Conservation (phyloP, 495 filamentous ascomycete species). For the Aspergillus incahuasiensis region DNA sequence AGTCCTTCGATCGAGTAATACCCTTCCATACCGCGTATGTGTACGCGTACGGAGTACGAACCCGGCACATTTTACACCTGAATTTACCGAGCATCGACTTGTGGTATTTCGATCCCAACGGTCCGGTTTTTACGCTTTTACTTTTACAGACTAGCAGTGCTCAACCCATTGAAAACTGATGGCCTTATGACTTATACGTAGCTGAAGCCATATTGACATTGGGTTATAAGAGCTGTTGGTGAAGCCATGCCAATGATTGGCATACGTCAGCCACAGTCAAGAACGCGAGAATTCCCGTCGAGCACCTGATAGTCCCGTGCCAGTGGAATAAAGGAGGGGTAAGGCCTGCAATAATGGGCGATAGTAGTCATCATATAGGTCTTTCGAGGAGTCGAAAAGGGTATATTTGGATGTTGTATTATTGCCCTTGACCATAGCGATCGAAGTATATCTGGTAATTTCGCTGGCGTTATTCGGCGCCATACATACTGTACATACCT, state of each 20-base stretch:
- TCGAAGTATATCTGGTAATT: constrained; percentile 5
- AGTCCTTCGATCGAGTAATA: not conserved
- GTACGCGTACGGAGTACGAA: constrained; percentile 9
- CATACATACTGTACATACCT: constrained; percentile 7
- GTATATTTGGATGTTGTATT: not conserved
- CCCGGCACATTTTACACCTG: constrained; percentile 8
- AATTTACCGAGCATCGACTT: constrained; percentile 3
- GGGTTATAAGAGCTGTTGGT: too few relatives aligned
- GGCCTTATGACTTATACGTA: too few relatives aligned
- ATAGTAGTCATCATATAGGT: not conserved
- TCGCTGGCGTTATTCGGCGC: not conserved
- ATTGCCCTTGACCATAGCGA: not conserved
- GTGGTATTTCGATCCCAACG: constrained; percentile 12
- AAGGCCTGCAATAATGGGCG: not conserved
- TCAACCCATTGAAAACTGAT: too few relatives aligned
- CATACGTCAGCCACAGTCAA: constrained; percentile 12
- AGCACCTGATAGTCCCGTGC: not conserved
- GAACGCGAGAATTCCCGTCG: constrained; percentile 7
- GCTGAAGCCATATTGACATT: too few relatives aligned
- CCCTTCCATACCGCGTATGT: constrained; percentile 3
- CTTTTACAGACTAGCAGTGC: too few relatives aligned
- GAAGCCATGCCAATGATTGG: too few relatives aligned
- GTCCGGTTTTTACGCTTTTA: too few relatives aligned
- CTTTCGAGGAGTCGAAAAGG: not conserved
- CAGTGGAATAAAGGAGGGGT: not conserved